A percentile compares a stretch with the other conserved stretches of the same genome.
Evolutionary conservation across 2,329 filamentous ascomycete genomes (phyloP).

Genomic region (Neoarthrinium moseri): DNA sequence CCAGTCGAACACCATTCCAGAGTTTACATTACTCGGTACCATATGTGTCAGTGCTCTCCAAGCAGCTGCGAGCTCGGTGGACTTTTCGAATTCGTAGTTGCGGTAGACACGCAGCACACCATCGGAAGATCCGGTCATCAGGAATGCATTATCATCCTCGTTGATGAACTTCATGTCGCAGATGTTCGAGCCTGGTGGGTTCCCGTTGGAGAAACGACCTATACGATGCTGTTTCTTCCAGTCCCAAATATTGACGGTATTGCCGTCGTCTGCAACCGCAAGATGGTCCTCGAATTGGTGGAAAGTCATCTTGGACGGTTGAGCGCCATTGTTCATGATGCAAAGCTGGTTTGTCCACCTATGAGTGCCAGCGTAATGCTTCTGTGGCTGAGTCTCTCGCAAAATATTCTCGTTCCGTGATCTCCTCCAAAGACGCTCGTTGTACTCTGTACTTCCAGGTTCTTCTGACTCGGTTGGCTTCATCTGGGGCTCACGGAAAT

Average conservation of each 20-base stretch:
- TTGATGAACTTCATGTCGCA: slow-evolving; percentile 98
- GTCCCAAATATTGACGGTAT: slow-evolving; percentile 91
- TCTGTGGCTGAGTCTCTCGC: slow-evolving; percentile 88
- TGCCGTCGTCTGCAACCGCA: slow-evolving; percentile 87
- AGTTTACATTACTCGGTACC: slow-evolving; percentile 89
- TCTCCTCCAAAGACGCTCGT: slow-evolving; percentile 87
- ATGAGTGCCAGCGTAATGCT: slow-evolving; percentile 79
- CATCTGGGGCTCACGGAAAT: slow-evolving; percentile 98
- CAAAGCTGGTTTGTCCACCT: slow-evolving; percentile 80
- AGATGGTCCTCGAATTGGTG: slow-evolving; percentile 98
- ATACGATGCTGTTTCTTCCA: slow-evolving; percentile 77
- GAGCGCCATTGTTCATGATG: slow-evolving; percentile 84
- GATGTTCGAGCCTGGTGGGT: slow-evolving; percentile 86
- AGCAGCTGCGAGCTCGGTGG: slow-evolving; percentile 81
- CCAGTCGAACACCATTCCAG: slow-evolving; percentile 97
- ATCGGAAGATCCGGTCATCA: slow-evolving; percentile 94
- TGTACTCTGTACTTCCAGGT: slow-evolving; percentile 94
- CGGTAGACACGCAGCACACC: slow-evolving; percentile 92
- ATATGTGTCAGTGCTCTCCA: slow-evolving; percentile 93
- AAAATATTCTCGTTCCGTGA: slow-evolving; percentile 92
- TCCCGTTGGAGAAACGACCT: slow-evolving; percentile 89
- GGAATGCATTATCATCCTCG: slow-evolving; percentile 90
- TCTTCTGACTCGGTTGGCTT: slow-evolving; percentile 94
- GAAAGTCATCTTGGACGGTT: slow-evolving; percentile 90
- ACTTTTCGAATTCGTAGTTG: slow-evolving; percentile 77